Conservation (phyloP, 148 eudicot genomes). For the Talinum fruticosum region DNA sequence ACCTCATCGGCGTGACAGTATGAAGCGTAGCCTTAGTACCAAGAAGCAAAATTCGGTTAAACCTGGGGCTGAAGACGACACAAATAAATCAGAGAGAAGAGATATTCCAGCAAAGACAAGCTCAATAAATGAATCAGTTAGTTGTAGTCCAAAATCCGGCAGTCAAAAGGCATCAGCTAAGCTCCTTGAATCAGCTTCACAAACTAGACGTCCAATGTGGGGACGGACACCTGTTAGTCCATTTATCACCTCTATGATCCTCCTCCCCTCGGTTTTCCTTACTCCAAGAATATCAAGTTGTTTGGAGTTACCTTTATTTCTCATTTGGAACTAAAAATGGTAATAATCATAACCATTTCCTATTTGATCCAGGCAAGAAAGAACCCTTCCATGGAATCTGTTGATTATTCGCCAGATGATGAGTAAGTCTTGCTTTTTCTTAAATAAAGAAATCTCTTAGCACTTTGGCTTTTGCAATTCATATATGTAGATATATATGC, state of each 20-base stretch:
- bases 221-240: conserved; percentile 70
- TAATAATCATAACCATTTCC: conserved; percentile 2
- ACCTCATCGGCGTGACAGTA: conserved; percentile 30
- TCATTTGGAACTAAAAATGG: not conserved
- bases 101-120: conserved; percentile 32
- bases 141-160: conserved; percentile 21
- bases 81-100: conserved; percentile 21
- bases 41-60: conserved; percentile 15
- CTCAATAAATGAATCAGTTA: conserved; percentile 22
- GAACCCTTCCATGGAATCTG: conserved; percentile 74
- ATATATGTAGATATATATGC: not conserved
- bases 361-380: conserved; percentile 54
- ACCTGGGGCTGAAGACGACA: conserved; percentile 15
- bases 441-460: not conserved
- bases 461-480: not conserved
- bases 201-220: conserved; percentile 45
- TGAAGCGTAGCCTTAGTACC: conserved; percentile 19
- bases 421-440: conserved; percentile 57
- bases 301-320: conserved; percentile 6
- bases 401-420: conserved; percentile 48
- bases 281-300: not conserved
- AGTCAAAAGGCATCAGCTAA: conserved; percentile 28
- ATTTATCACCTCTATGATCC: not conserved
- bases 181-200: conserved; percentile 29
- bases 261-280: not conserved